Evolutionary conservation across 202 grass and related monocot genomes (phyloP), one percentile per base, ranked within the genome.

Genomic region (Carex arenaria): DNA sequence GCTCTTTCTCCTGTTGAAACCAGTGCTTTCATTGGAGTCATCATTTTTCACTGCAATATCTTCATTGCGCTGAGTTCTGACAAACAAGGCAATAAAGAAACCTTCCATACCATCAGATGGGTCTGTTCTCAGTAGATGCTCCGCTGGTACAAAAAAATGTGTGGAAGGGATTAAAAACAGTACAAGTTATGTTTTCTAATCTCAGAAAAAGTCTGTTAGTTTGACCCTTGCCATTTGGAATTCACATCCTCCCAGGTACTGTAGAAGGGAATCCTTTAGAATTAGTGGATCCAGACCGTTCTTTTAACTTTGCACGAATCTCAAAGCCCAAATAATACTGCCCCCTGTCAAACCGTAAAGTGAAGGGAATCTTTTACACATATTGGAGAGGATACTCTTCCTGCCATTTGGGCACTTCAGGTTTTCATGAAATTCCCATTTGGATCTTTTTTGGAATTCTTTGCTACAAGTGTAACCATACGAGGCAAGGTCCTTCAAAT

Each of bases 81-180:
- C 89, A 42, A 98, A 98, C 57, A 95, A 87, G 11, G 90, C 72
- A 49, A 98, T 90, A 86, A 95, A 98, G 89, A 95, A 98, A 47
- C 95, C 95, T 77, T 98, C 95, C 10, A 94, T 80, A 19, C 56
- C 89, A 11, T 98, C 95, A 57, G 85, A 84, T 1, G 90, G 95
- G 51, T 98, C 86, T 1, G 95, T 98, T 42, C 95, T 86, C 20
- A 98, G 87, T 79, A 98, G 65, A 87, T 89, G 82, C 23, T 95
- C 84, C 31, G 92, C 95, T 98, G 90, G 64, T 53, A 80, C 72
- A 80, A n/a, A 57, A 57, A 1, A 57, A 89, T 0, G 14, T 26
- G 67, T 43, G 15, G 3, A 23, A 71, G 32, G 0, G 61, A 13
- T 76, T 76, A 57, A 32, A 7, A 26, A 10, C 9, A 32, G 31